phyloP scores from a whole-genome alignment of 164 flowering plant species.

The Piper betle region DNA sequence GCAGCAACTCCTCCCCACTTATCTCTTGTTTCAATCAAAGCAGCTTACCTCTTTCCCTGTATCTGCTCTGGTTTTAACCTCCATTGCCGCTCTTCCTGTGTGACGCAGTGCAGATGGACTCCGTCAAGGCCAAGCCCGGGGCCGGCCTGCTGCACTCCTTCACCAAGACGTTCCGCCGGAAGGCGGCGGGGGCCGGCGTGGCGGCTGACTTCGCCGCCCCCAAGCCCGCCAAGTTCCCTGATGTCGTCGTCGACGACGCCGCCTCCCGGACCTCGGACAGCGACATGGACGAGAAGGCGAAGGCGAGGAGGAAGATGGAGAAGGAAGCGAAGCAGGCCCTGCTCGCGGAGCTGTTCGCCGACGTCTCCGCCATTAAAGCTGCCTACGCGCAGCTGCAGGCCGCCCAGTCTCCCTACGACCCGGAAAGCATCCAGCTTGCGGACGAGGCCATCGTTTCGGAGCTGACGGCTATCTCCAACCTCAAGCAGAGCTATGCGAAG shows the following conservation, averaged over 20 bases:
- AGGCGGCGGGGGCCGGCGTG: not conserved
- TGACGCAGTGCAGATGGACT: not conserved
- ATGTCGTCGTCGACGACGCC: not conserved
- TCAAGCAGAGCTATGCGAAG: conserved; percentile 53
- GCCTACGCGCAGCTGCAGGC: conserved; percentile 84
- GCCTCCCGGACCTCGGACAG: not conserved
- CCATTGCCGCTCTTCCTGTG: not conserved
- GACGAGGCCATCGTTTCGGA: conserved; percentile 66
- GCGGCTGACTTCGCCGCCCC: not conserved
- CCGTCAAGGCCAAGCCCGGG: not conserved
- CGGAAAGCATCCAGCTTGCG: conserved; percentile 45
- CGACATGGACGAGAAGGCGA: not conserved
- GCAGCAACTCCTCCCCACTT: not conserved
- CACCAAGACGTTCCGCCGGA: not conserved
- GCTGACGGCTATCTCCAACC: conserved; percentile 46
- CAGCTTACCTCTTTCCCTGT: not conserved
- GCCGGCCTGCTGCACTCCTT: not conserved
- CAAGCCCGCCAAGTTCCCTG: not conserved
- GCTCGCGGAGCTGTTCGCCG: conserved; percentile 69
- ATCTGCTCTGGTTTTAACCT: not conserved
- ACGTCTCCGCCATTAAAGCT: conserved; percentile 64
- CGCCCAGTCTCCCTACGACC: conserved; percentile 73
- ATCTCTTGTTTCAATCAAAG: not conserved
- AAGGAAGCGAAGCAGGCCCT: conserved; percentile 35
- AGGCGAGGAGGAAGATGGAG: not conserved